phyloP scores from a whole-genome alignment of 441 rosid genomes.

The Melastoma candidum region DNA sequence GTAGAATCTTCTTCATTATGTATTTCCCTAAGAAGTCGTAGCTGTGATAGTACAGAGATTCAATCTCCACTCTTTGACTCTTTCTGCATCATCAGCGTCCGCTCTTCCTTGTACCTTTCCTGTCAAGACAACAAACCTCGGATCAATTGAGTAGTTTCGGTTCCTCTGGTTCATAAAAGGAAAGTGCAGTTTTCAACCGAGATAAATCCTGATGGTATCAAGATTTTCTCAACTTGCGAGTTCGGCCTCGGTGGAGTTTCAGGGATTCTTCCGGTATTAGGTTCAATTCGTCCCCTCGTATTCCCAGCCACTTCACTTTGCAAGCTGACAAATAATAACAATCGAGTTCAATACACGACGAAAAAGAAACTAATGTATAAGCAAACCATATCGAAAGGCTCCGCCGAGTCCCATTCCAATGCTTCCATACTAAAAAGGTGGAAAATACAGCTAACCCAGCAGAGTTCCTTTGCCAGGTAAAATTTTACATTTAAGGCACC shows the following conservation, averaged over 20 bases:
- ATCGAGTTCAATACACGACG: not conserved
- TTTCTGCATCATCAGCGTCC: constrained; percentile 44
- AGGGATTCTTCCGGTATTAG: constrained; percentile 68
- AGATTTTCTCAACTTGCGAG: constrained; percentile 67
- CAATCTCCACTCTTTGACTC: constrained; percentile 74
- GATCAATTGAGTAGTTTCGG: not conserved
- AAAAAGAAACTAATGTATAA: constrained; percentile 1
- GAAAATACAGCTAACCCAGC: constrained; percentile 72
- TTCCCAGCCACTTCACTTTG: constrained; percentile 87
- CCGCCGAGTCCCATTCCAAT: constrained; percentile 75
- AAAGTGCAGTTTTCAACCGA: constrained; percentile 26
- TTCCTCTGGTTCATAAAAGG: not conserved
- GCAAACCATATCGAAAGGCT: constrained; percentile 67
- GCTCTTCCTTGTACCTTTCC: constrained; percentile 63
- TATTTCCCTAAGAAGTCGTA: constrained; percentile 60
- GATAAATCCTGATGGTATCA: constrained; percentile 51
- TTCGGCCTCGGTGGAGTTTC: constrained; percentile 44
- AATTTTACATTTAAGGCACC: not conserved
- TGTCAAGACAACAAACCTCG: constrained; percentile 14
- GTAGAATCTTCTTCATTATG: constrained; percentile 68
- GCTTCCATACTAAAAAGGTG: constrained; percentile 79
- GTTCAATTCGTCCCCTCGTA: constrained; percentile 62
- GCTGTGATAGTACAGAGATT: constrained; percentile 69
- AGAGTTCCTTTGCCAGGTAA: constrained; percentile 48
- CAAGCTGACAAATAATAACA: constrained; percentile 40